phyloP scores from a whole-genome alignment of 805 yeast genomes.

The Saccharomycopsis sp. region DNA sequence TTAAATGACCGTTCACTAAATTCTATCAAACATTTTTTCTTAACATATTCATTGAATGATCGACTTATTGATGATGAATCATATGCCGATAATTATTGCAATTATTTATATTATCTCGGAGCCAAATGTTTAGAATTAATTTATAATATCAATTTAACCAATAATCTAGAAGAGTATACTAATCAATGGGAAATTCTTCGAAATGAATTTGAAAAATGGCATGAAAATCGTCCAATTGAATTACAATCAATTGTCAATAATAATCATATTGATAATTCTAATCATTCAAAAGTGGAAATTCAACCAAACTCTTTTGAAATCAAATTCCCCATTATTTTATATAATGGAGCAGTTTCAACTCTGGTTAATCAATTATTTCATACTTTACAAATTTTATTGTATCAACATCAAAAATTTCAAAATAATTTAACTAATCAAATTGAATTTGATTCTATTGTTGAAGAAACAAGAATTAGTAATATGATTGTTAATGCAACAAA shows the following conservation, averaged over 20 bases:
- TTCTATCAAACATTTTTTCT: not conserved
- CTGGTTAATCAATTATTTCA: conserved; percentile 9
- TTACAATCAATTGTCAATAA: conserved; percentile 7
- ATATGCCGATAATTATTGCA: conserved; percentile 2
- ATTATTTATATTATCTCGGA: conserved; percentile 7
- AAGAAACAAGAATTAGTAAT: conserved; percentile 1
- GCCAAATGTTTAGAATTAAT: conserved; percentile 6
- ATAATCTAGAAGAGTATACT: not conserved
- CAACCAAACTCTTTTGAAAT: not conserved
- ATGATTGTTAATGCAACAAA: conserved; percentile 10
- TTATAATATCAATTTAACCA: not conserved
- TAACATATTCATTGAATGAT: not conserved
- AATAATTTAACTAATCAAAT: not conserved
- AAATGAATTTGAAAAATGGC: conserved; percentile 7
- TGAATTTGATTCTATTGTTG: not conserved
- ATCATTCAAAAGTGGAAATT: conserved; percentile 4
- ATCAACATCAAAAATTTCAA: not conserved
- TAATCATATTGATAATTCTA: conserved; percentile 4
- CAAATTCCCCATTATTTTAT: conserved; percentile 11
- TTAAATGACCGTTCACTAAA: not conserved
- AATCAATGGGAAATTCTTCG: conserved; percentile 5
- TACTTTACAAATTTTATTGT: conserved; percentile 2
- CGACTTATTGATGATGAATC: conserved; percentile 1
- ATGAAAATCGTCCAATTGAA: conserved; percentile 3
- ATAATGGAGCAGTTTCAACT: not conserved